Base-by-base conservation (phyloP, 495 filamentous ascomycete genomes). In the Neurospora sp. region DNA sequence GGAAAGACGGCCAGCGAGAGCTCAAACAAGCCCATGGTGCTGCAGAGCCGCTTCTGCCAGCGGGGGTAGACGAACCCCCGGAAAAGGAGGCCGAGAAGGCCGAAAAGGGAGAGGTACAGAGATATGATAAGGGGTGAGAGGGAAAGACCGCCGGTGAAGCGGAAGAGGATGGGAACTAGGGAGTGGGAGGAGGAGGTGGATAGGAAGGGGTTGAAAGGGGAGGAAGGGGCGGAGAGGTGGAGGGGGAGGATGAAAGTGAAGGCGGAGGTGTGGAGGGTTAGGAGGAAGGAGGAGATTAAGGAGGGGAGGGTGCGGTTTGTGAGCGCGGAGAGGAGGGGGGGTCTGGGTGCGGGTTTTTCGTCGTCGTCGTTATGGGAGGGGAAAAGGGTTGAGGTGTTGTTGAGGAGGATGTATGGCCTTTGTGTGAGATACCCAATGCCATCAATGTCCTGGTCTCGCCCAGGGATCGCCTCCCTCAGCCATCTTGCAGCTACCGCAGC, bases 171-270 rank as follows among this genome's bases (percentile, higher is more conserved):
- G 85, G 86, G 0, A 0, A 35, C 14, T 87, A 0, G 87, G 83
- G 2, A 92, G 89, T 31, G 87, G 83, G 7, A 94, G 81, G 7
- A 94, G 80, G 7, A 89, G 92, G 5, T 94, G 83, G 0, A 92
- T 91, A 70, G 91, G 91, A 22, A 86, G 85, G 79, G 93, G 93
- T 70, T 85, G 83, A 76, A 93, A 85, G 38, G 88, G 81, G 4
- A 84, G 81, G 86, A 86, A 0, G 91, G 90, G 3, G 88, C 89
- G 9, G 90, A 90, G 69, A 95, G 82, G 78, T 91, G 92, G 35
- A 92, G 86, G 69, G 90, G 92, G 65, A 90, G 91, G 75, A 94
- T 84, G 68, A 90, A 86, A 80, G 90, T 91, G 84, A 92, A 95
- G 8, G 92, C 89, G 42, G 89, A 87, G 41, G 90, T 89, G 78